phyloP scores from a whole-genome alignment of 2,329 filamentous ascomycete genomes.

The Microcyclosporella mali region DNA sequence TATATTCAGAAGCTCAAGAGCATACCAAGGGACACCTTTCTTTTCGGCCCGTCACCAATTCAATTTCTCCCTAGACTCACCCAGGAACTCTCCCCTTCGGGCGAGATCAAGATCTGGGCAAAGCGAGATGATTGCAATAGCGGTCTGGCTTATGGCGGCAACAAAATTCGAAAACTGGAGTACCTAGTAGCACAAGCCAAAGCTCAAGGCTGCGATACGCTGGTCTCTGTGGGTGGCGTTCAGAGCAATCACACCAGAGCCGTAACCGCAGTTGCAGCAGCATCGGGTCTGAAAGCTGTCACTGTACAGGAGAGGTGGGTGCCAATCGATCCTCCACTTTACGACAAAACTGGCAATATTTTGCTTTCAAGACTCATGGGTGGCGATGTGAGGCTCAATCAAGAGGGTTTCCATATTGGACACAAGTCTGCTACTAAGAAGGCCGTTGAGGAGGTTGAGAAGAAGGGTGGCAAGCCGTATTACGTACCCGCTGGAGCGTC shows the following conservation, averaged over 20 bases:
- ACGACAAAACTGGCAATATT: conserved; percentile 59
- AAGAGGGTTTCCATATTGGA: conserved; percentile 59
- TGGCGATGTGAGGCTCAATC: conserved; percentile 53
- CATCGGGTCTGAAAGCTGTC: conserved; percentile 29
- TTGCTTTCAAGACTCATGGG: conserved; percentile 55
- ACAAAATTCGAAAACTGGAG: conserved; percentile 37
- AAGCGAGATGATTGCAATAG: conserved; percentile 61
- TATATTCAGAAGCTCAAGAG: conserved; percentile 20
- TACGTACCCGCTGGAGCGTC: conserved; percentile 67
- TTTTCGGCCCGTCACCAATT: conserved; percentile 64
- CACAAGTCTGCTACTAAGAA: conserved; percentile 51
- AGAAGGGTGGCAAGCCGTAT: conserved; percentile 56
- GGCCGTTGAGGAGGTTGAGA: conserved; percentile 49
- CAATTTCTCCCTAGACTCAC: conserved; percentile 61
- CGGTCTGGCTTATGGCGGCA: conserved; percentile 34
- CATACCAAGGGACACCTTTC: conserved; percentile 56
- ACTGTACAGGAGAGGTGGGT: conserved; percentile 31
- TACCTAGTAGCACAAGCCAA: conserved; percentile 34
- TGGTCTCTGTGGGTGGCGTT: conserved; percentile 34
- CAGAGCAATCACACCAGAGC: conserved; percentile 36
- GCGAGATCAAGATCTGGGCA: conserved; percentile 58
- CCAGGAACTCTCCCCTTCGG: conserved; percentile 46
- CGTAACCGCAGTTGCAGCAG: conserved; percentile 31
- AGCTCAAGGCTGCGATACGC: conserved; percentile 23
- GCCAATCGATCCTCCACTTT: conserved; percentile 24